Evolutionary conservation across 352 stramenopile genomes (phyloP), one percentile per base, ranked within the genome.

Genomic region (Phytophthora multivora): DNA sequence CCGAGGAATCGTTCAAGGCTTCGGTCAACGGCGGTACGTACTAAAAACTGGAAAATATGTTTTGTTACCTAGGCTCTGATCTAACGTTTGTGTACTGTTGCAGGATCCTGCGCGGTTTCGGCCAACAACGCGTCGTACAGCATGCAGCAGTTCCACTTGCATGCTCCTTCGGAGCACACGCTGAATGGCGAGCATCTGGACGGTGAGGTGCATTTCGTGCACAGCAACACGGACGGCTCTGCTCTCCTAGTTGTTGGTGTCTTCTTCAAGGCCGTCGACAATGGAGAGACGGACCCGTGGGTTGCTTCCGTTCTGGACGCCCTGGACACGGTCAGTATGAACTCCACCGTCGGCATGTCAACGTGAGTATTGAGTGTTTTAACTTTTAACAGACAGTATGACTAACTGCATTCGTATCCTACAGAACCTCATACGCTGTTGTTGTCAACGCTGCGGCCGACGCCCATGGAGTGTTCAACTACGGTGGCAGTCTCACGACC

Each of bases 151-250:
- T 73, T 81, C 41, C 77, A 86, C 45, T 28, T 75, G 36, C 77
- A 86, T 48, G 28, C 62, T 26, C 77, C 77, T 2, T 76, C 63
- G 10, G 77, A 86, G 41, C 77, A 86, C 71, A 80, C 64, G 1
- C 5, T 86, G 16, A 66, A 74, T 19, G 77, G 77, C 12, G 60
- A 73, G 13, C 43, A 59, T 8, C 36, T 71, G 19, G 67, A 77
- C 12, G 73, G 57, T 30, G 71, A 80, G 42, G 57, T 77, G 8
- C 77, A 86, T 42, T 82, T 86, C 45, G 77, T 83, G 41, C 77
- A 86, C 60, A 59, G 41, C 15, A 68, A 63, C 45, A 21, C 36
- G 12, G 59, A 77, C 25, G 51, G 59, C 11, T 49, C 53, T 13
- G 65, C 71, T 51, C 41, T 84, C 16, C 55, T 81, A 0, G 77